These are phyloP conservation scores for Globisporangium carolinianum DNA, from an alignment of 352 stramenopile genomes.

Conservation along the genomic window DNA sequence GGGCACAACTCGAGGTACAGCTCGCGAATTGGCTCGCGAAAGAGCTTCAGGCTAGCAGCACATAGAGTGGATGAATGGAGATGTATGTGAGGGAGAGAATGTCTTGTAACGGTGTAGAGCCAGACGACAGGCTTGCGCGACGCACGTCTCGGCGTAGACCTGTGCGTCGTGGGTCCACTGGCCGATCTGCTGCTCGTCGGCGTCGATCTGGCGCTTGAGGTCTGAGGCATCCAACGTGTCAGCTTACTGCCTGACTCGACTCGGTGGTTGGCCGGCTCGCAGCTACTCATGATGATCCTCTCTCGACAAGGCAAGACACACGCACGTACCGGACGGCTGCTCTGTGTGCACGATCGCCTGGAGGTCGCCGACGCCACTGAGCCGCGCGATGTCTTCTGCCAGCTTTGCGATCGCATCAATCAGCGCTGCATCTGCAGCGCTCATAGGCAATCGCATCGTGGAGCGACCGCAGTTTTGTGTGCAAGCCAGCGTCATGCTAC, in stretches of 20 bases:
- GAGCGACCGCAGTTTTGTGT: background rate
- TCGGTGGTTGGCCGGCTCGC: too few species aligned
- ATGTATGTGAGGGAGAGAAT: too few species aligned
- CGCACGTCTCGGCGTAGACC: slow-evolving; percentile 46
- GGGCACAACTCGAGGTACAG: slow-evolving; percentile 46
- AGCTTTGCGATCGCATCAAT: slow-evolving; percentile 41
- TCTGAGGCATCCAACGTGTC: slow-evolving; percentile 15
- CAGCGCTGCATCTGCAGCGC: slow-evolving; percentile 28
- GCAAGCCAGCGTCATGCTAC: background rate
- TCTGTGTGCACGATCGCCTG: slow-evolving; percentile 28
- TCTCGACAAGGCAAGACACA: background rate
- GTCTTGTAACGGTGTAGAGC: background rate
- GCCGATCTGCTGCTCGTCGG: slow-evolving; percentile 36
- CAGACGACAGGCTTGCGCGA: background rate
- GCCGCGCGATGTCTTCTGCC: slow-evolving; percentile 42
- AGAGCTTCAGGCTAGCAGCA: slow-evolving; percentile 28
- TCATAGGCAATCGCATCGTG: background rate
- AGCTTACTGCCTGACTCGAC: too few species aligned
- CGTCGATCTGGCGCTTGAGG: slow-evolving; percentile 39
- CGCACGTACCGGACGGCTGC: slow-evolving; percentile 30
- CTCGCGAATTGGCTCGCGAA: slow-evolving; percentile 49
- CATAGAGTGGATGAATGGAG: too few species aligned
- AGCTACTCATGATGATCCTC: background rate
- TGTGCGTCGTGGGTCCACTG: slow-evolving; percentile 40
- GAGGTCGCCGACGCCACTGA: slow-evolving; percentile 40